Conservation (phyloP, 306 rosid genomes). For the Vachellia collinsii region DNA sequence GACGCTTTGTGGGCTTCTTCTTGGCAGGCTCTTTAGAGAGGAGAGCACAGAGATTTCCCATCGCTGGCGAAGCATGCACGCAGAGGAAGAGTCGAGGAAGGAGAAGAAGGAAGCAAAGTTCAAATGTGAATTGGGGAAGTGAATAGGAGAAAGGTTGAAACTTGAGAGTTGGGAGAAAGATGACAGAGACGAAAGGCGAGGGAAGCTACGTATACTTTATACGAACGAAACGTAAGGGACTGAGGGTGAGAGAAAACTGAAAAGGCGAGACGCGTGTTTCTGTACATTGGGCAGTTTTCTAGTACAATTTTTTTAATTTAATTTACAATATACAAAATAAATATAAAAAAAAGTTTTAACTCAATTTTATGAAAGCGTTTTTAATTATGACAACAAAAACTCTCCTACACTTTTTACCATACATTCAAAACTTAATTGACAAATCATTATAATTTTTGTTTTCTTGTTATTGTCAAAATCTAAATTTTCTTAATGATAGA, state of each 20-base stretch:
- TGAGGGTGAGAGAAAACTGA: not conserved
- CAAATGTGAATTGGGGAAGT: not conserved
- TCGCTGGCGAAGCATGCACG: slow-evolving; percentile 31
- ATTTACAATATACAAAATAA: too few relatives aligned
- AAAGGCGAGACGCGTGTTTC: not conserved
- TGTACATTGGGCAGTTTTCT: not conserved
- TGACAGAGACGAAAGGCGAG: not conserved
- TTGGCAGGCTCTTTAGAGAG: slow-evolving; percentile 46
- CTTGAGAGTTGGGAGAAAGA: not conserved
- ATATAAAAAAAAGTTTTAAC: too few relatives aligned
- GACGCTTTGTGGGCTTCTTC: slow-evolving; percentile 53
- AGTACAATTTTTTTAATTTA: not conserved
- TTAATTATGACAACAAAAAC: too few relatives aligned
- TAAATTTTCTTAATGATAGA: too few relatives aligned
- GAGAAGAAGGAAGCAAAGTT: not conserved
- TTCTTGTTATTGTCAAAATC: too few relatives aligned
- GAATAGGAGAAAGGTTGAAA: not conserved
- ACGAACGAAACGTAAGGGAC: not conserved
- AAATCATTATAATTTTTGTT: too few relatives aligned
- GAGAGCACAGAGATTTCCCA: slow-evolving; percentile 72
- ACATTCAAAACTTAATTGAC: too few relatives aligned
- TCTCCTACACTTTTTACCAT: too few relatives aligned
- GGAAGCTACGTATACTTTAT: not conserved
- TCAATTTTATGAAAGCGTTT: too few relatives aligned
- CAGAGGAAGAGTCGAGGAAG: not conserved